phyloP scores from a whole-genome alignment of 371 early-diverging fungal species.

The Rhizomucor pusillus region DNA sequence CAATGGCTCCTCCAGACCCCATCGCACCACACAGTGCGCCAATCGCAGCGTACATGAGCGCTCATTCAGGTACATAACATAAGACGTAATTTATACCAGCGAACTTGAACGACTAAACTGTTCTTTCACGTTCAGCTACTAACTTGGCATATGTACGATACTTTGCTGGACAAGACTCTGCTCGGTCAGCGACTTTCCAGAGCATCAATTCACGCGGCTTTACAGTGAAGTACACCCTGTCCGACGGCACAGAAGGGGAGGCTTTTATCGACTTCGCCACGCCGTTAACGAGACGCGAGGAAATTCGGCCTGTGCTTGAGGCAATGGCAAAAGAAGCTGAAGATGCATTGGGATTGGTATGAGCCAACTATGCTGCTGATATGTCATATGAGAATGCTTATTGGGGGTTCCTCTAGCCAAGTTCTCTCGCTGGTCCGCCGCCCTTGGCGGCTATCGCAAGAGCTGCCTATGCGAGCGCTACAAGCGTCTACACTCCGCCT shows the following conservation, averaged over 20 bases:
- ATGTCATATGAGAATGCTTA: not conserved
- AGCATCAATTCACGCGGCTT: constrained; percentile 33
- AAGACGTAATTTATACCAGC: not conserved
- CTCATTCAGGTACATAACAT: constrained; percentile 29
- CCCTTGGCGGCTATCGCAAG: constrained; percentile 42
- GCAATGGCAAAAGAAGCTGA: constrained; percentile 51
- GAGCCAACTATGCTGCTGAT: no score
- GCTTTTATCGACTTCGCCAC: constrained; percentile 29
- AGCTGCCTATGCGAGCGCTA: constrained; percentile 33
- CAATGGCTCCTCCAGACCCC: constrained; percentile 23
- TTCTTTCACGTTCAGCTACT: constrained; percentile 22
- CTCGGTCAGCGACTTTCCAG: constrained; percentile 36
- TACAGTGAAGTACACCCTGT: constrained; percentile 20
- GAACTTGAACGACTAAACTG: not conserved
- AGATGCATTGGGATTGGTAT: constrained; percentile 27
- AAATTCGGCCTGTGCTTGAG: constrained; percentile 44
- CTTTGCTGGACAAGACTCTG: constrained; percentile 32
- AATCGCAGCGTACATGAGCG: constrained; percentile 49
- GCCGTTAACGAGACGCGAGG: constrained; percentile 35
- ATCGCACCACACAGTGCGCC: constrained; percentile 44
- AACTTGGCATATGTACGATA: constrained; percentile 47
- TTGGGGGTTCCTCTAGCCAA: no score
- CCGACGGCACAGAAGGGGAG: constrained; percentile 16
- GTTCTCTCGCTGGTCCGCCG: constrained; percentile 38
- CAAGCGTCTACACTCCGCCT: constrained; percentile 31